phyloP scores from a whole-genome alignment of 441 rosid genomes.

The Rhodomyrtus psidioides region DNA sequence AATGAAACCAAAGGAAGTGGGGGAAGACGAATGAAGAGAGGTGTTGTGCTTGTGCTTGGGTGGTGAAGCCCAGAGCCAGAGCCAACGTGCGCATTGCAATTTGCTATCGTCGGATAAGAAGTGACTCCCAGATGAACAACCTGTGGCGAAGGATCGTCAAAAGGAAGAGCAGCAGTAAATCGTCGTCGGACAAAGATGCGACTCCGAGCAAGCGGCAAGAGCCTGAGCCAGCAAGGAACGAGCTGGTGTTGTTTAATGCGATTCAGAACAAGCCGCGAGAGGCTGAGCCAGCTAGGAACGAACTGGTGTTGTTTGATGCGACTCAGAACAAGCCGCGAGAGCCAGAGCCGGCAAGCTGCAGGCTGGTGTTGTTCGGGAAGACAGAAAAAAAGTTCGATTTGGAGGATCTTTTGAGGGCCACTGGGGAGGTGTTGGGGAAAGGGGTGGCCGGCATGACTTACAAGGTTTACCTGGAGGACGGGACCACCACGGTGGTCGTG shows the following conservation, averaged over 20 bases:
- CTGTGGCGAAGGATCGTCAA: background rate
- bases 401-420: background rate
- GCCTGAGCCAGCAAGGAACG: too few species aligned
- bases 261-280: too few species aligned
- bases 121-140: background rate
- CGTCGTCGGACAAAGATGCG: background rate
- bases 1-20: too few species aligned
- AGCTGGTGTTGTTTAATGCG: too few species aligned
- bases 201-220: background rate
- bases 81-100: background rate
- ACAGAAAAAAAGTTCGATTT: background rate
- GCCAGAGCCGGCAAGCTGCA: too few species aligned
- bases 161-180: background rate
- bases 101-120: background rate
- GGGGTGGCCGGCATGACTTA: background rate
- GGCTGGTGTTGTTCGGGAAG: background rate
- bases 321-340: too few species aligned
- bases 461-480: background rate
- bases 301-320: too few species aligned
- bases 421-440: background rate
- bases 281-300: too few species aligned
- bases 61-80: background rate
- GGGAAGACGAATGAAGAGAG: background rate
- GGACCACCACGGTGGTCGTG: too few species aligned
- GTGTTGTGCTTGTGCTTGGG: rapidly evolving